Evolutionary conservation across 768 basidiomycete species (phyloP), one percentile per base, ranked within the genome.

Genomic region (Lactarius akahatsu): DNA sequence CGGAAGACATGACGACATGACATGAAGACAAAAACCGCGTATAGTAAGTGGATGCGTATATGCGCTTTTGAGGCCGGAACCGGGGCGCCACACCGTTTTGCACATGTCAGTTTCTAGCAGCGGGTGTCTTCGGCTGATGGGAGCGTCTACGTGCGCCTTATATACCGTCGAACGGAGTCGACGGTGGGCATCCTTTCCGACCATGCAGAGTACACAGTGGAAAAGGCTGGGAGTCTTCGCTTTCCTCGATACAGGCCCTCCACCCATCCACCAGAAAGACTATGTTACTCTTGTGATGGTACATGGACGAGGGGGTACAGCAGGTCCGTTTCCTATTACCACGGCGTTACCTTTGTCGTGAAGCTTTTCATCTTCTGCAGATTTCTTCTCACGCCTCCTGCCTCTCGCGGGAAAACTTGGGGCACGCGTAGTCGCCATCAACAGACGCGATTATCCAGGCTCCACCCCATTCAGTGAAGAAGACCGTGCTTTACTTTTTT

Each of bases 391-490:
- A 18, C 54, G 26, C 28, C 15, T 28, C 26, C 18, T 55, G 4
- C 54, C 54, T 36, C 34, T 57, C 32, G 56, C 56, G 18, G 30
- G 30, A 32, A 57, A 57, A 10, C 20, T 36, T 57, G 56, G 56
- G 4, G 30, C 56, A 9, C 56, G 56, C 20, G 18, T 57, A 6
- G 10, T 57, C 20, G 20, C 30, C 23, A 55, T 55, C 26, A 55
- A 55, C 30, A 30, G 54, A 55, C 54, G 54, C 5, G 54, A 32
- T 20, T 57, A 57, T 34, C 56, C 56, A n/a, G 56, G 56, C 20
- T 57, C 56, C 18, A 32, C n/a, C 15, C 56, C 56, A 57, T 57
- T 36, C 56, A 36, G 18, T 11, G 56, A 57, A 16, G 16, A 36
- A n/a, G 56, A 57, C 23, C 56, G 20, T 18, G 32, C 56, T 18